Conservation (phyloP, 495 filamentous ascomycete species). For the Hypoxylon fuscum region DNA sequence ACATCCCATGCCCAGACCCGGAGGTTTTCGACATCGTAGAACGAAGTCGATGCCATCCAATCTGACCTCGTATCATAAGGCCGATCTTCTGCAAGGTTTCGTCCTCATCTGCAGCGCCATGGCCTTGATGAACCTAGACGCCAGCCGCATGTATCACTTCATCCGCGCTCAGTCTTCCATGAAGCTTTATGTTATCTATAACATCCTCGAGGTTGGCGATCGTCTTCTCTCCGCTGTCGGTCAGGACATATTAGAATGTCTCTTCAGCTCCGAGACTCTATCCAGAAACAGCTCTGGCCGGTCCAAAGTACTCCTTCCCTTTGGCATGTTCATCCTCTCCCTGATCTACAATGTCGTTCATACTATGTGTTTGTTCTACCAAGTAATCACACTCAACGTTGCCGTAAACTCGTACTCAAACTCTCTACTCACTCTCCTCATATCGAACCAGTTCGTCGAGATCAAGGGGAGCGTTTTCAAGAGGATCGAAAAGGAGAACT, state of each 20-base stretch:
- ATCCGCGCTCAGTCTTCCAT: constrained; percentile 96
- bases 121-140: constrained; percentile 90
- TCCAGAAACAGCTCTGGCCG: constrained; percentile 87
- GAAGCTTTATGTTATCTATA: constrained; percentile 98
- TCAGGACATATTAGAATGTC: constrained; percentile 94
- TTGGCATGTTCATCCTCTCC: constrained; percentile 89
- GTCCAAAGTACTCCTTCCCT: constrained; percentile 89
- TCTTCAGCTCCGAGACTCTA: constrained; percentile 91
- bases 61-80: constrained; percentile 87
- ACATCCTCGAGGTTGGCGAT: constrained; percentile 90
- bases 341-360: constrained; percentile 89
- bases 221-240: constrained; percentile 88
- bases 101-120: constrained; percentile 85
- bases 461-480: constrained; percentile 98
- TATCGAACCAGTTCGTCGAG: constrained; percentile 98
- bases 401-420: constrained; percentile 99
- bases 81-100: constrained; percentile 89
- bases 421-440: constrained; percentile 85
- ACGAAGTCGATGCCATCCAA: constrained; percentile 86
- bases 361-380: constrained; percentile 88
- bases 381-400: constrained; percentile 96
- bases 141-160: constrained; percentile 97
- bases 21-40: constrained; percentile 69
- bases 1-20: constrained; percentile 40
- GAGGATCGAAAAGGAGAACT: constrained; percentile 95